Percentiles rank a stretch among this genome's conserved stretches.
Conservation (phyloP, 73 alveolate species). For the Diophrys appendiculata region DNA sequence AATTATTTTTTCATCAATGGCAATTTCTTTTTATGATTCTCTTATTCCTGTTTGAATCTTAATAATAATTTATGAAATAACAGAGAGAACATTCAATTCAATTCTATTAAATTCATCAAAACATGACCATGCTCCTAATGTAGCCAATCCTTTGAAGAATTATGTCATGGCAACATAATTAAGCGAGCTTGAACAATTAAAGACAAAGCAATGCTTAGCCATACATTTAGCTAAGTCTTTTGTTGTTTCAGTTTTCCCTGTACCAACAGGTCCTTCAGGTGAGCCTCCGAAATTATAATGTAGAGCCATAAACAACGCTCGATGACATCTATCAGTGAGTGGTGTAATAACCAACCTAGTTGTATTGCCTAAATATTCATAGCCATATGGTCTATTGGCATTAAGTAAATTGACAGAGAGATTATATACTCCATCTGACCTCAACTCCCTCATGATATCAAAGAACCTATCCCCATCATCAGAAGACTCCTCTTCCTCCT, state of each 20-base stretch:
- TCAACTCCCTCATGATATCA: conserved; percentile 72
- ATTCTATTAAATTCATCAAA: conserved; percentile 98
- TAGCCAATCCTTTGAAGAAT: conserved; percentile 88
- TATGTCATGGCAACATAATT: conserved; percentile 93
- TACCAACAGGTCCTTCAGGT: conserved; percentile 97
- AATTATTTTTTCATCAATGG: conserved; percentile 23
- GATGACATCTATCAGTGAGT: conserved; percentile 89
- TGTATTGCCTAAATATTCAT: conserved; percentile 97
- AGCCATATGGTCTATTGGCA: conserved; percentile 90
- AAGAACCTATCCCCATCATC: conserved; percentile 50
- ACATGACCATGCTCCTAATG: conserved; percentile 93
- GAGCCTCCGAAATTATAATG: conserved; percentile 91
- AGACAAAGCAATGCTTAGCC: conserved; percentile 89
- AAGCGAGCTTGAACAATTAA: conserved; percentile 85
- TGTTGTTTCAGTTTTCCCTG: conserved; percentile 92
- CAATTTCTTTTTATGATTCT: conserved; percentile 79
- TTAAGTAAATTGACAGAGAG: conserved; percentile 70
- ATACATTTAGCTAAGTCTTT: conserved; percentile 83
- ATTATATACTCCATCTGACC: conserved; percentile 56
- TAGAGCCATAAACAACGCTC: conserved; percentile 89
- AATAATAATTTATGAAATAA: conserved; percentile 94
- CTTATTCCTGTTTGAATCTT: conserved; percentile 88
- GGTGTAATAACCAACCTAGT: conserved; percentile 95
- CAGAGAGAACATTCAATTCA: conserved; percentile 96
- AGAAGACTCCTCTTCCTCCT: conserved; percentile 1